phyloP scores from a whole-genome alignment of 2,329 filamentous ascomycete species.

The Coniella vitis region DNA sequence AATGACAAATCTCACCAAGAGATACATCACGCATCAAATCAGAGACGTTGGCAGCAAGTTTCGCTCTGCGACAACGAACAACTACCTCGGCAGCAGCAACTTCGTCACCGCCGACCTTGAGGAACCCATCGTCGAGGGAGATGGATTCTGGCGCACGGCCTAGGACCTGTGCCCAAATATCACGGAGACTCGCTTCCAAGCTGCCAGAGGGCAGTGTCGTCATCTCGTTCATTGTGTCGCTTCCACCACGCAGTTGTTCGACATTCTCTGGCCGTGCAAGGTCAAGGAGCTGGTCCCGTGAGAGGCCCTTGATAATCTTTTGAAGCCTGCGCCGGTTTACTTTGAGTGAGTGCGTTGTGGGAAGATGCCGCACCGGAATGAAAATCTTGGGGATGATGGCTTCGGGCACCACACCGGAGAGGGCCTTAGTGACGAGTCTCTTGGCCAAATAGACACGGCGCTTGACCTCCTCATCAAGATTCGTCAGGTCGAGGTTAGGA shows the following conservation, averaged over 20 bases:
- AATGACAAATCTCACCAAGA: conserved; percentile 29
- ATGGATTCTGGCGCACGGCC: conserved; percentile 33
- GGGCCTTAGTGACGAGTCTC: conserved; percentile 35
- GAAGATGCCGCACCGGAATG: conserved; percentile 41
- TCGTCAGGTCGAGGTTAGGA: conserved; percentile 29
- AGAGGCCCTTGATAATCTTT: conserved; percentile 35
- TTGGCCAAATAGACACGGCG: conserved; percentile 38
- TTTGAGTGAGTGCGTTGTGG: conserved; percentile 43
- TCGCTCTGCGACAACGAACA: conserved; percentile 35
- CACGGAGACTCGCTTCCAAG: conserved; percentile 40
- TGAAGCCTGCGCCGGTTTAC: conserved; percentile 42
- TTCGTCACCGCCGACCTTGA: conserved; percentile 39
- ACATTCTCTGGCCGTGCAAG: conserved; percentile 33
- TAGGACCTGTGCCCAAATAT: conserved; percentile 41
- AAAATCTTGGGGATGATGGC: conserved; percentile 42
- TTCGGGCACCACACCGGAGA: conserved; percentile 31
- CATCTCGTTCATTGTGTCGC: conserved; percentile 21
- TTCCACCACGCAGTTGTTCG: conserved; percentile 25
- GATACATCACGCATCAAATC: conserved; percentile 35
- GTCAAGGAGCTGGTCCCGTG: conserved; percentile 35
- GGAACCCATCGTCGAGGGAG: conserved; percentile 36
- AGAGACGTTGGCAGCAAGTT: conserved; percentile 33
- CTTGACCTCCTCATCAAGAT: conserved; percentile 32
- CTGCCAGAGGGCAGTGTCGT: conserved; percentile 42
- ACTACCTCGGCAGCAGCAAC: conserved; percentile 38